These are phyloP conservation scores for Neostapfia colusana DNA, from an alignment of 176 grass and related monocot species.

Conservation along the genomic window DNA sequence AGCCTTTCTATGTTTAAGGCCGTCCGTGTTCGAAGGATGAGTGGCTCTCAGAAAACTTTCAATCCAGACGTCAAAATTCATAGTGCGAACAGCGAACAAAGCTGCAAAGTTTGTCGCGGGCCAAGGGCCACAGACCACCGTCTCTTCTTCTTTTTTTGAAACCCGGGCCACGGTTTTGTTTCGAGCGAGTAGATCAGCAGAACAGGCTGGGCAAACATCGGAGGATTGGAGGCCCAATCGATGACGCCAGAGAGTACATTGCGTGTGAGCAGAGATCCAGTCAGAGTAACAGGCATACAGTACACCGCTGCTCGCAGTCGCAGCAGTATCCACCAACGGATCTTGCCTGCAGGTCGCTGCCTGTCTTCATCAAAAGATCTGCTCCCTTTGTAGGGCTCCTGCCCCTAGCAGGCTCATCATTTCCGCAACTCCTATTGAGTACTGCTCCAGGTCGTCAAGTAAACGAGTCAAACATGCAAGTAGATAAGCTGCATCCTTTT, in stretches of 20 bases:
- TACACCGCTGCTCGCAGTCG: too few species aligned
- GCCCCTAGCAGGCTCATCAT: conserved; percentile 1
- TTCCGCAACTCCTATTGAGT: conserved; percentile 17
- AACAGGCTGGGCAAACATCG: too few species aligned
- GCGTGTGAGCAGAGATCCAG: neutral
- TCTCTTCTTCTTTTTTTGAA: neutral
- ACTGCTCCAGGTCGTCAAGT: neutral
- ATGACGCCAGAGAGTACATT: neutral
- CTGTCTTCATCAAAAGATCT: conserved; percentile 36
- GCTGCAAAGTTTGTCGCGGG: too few species aligned
- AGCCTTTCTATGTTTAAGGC: too few species aligned
- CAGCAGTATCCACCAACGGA: neutral
- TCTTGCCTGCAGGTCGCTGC: neutral
- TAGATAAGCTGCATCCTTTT: neutral
- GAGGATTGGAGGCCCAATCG: too few species aligned
- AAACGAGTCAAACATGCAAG: neutral
- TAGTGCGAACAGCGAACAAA: too few species aligned
- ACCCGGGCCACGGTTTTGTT: too few species aligned
- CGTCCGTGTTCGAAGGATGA: too few species aligned
- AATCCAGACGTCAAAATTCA: too few species aligned
- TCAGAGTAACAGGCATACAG: neutral
- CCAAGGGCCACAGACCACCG: neutral
- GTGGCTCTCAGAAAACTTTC: too few species aligned
- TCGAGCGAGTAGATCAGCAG: too few species aligned
- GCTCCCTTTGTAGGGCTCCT: conserved; percentile 1